Percentiles rank a stretch among this genome's conserved stretches.
Conservation (phyloP, 179 eudicot genomes). For the Drosera spatulata region DNA sequence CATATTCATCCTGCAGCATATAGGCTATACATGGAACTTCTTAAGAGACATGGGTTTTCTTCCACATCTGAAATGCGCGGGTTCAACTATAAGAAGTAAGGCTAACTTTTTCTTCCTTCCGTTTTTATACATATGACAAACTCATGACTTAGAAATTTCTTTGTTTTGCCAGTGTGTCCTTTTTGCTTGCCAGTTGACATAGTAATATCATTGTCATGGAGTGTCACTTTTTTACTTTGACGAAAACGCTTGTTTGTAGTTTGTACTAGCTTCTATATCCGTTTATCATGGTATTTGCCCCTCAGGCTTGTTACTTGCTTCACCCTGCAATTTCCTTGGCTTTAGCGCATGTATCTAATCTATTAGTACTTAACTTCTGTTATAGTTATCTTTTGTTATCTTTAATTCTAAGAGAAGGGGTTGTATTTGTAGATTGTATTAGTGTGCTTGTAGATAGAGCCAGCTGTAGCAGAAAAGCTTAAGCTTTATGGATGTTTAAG, state of each 20-base stretch:
- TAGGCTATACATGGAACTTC: slow-evolving; percentile 38
- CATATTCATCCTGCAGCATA: slow-evolving; percentile 26
- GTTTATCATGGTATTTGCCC: no score
- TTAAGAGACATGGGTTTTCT: slow-evolving; percentile 23
- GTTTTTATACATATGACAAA: neutral
- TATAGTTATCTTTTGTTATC: neutral
- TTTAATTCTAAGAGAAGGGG: neutral
- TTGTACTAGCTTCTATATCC: no score
- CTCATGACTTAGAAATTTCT: no score
- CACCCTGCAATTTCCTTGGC: neutral
- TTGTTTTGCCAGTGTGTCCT: no score
- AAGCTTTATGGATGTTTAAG: no score
- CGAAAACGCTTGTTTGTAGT: no score
- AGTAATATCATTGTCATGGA: no score
- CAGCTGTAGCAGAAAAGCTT: neutral
- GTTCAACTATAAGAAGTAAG: slow-evolving; percentile 24
- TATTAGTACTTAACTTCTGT: no score
- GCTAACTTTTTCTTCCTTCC: neutral
- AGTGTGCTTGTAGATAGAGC: neutral
- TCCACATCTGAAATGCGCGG: slow-evolving; percentile 19
- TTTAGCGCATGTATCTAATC: no score
- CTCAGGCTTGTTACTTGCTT: no score
- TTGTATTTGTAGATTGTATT: neutral
- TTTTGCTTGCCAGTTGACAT: no score
- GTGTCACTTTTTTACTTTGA: no score